phyloP scores from a whole-genome alignment of 2,329 filamentous ascomycete species.

The Harringtonia aguacate region DNA sequence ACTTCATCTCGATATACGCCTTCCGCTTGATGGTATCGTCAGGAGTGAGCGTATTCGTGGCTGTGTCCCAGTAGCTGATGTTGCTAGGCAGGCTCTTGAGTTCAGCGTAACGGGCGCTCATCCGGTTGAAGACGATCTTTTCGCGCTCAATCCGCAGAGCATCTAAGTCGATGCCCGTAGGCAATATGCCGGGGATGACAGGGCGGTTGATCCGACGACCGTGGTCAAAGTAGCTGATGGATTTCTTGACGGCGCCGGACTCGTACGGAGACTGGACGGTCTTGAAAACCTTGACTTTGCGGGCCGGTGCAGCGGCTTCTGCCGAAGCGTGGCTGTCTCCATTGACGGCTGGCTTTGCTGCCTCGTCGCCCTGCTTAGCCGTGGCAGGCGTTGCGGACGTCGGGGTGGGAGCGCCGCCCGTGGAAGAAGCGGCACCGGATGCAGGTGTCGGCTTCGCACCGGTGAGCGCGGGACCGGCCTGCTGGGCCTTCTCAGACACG shows the following conservation, averaged over 20 bases:
- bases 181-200: conserved; percentile 80
- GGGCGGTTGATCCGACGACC: conserved; percentile 62
- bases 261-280: conserved; percentile 66
- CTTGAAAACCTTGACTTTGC: conserved; percentile 50
- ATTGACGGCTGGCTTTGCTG: conserved; percentile 22
- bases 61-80: conserved; percentile 75
- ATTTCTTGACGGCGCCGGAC: conserved; percentile 36
- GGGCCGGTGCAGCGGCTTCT: conserved; percentile 17
- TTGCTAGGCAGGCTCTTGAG: conserved; percentile 77
- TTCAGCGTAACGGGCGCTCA: conserved; percentile 74
- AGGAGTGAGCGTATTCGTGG: conserved; percentile 52
- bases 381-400: conserved; percentile 15
- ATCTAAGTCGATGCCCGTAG: conserved; percentile 78
- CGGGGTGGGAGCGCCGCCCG: conserved; percentile 18
- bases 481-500: conserved; percentile 33
- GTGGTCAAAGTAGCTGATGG: conserved; percentile 74
- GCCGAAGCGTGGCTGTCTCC: not conserved
- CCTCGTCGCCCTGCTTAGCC: conserved; percentile 23
- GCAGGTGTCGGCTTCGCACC: conserved; percentile 1
- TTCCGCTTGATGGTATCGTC: conserved; percentile 81
- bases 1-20: conserved; percentile 92
- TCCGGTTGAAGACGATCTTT: conserved; percentile 78
- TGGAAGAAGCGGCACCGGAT: conserved; percentile 13
- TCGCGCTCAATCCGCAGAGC: conserved; percentile 80
- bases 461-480: conserved; percentile 12